Percentiles rank a stretch among this genome's conserved stretches.
Evolutionary conservation across 345 rosid genomes (phyloP).

Genomic region (Gossypioides kirkii): DNA sequence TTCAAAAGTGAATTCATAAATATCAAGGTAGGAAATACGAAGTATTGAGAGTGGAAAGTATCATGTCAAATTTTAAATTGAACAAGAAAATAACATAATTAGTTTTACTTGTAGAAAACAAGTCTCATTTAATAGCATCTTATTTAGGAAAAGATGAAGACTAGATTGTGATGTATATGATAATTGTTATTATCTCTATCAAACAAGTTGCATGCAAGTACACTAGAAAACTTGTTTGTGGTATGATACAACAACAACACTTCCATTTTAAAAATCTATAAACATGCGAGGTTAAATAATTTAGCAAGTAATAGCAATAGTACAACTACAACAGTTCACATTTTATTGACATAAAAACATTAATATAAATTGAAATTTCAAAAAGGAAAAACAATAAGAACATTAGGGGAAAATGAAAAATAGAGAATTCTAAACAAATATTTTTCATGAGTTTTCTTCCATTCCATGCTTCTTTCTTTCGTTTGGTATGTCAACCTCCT

Average conservation of each 20-base stretch:
- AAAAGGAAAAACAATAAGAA: not conserved
- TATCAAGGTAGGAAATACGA: not conserved
- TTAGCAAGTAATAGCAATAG: not conserved
- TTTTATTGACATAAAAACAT: too few relatives aligned
- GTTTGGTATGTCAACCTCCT: not conserved
- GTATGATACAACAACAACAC: not conserved
- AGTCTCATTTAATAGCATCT: not conserved
- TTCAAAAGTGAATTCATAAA: constrained; percentile 11
- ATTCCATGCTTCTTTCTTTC: constrained; percentile 2
- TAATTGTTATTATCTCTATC: not conserved
- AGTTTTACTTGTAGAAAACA: not conserved
- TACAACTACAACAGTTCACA: not conserved
- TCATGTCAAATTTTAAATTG: not conserved
- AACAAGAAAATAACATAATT: constrained; percentile 3
- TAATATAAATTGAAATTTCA: not conserved
- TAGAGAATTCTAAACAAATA: not conserved
- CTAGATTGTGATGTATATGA: not conserved
- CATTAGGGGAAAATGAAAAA: not conserved
- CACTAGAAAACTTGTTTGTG: not conserved
- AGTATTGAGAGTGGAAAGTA: not conserved
- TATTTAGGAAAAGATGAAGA: not conserved
- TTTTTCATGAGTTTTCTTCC: not conserved
- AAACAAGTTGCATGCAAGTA: not conserved
- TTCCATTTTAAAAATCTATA: not conserved
- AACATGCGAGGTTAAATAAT: not conserved